Percentiles rank a stretch among this genome's conserved stretches.
Conservation (phyloP, 345 rosid genomes). For the Euphorbia tirucalli region DNA sequence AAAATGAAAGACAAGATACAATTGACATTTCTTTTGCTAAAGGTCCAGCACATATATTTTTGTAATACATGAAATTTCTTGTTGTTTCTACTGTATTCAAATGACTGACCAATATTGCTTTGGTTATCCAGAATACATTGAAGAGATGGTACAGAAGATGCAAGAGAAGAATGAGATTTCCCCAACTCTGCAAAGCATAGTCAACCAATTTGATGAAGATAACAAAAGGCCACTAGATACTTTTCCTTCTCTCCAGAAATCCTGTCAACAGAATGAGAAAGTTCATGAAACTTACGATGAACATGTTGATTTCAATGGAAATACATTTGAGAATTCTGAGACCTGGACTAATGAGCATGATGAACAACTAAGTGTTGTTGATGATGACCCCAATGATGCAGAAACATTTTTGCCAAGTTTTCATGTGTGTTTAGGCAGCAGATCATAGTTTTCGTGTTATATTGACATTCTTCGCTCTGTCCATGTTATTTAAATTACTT, state of each 20-base stretch:
- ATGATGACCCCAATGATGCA: conserved; percentile 43
- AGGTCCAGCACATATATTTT: conserved; percentile 46
- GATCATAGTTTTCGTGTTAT: conserved; percentile 1
- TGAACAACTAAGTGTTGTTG: conserved; percentile 43
- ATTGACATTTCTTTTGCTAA: conserved; percentile 71
- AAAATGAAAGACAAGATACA: conserved; percentile 45
- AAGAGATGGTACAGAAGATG: conserved; percentile 65
- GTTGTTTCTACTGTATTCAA: background rate
- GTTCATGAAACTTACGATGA: conserved; percentile 26
- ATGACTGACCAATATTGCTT: conserved; percentile 7
- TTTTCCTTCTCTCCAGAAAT: conserved; percentile 44
- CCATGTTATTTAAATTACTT: conserved; percentile 12
- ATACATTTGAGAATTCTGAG: conserved; percentile 49
- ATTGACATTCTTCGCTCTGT: background rate
- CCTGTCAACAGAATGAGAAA: conserved; percentile 34
- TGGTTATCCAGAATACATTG: conserved; percentile 56
- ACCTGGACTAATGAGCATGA: conserved; percentile 50
- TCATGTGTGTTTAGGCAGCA: conserved; percentile 50
- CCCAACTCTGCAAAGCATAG: conserved; percentile 61
- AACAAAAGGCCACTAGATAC: conserved; percentile 56
- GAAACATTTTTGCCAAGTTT: conserved; percentile 50
- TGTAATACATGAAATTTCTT: background rate
- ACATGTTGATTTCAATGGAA: conserved; percentile 46
- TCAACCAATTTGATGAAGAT: conserved; percentile 68
- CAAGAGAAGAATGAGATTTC: conserved; percentile 67